Conservation (phyloP, 2,329 filamentous ascomycete genomes). For the Exophiala calicioides region DNA sequence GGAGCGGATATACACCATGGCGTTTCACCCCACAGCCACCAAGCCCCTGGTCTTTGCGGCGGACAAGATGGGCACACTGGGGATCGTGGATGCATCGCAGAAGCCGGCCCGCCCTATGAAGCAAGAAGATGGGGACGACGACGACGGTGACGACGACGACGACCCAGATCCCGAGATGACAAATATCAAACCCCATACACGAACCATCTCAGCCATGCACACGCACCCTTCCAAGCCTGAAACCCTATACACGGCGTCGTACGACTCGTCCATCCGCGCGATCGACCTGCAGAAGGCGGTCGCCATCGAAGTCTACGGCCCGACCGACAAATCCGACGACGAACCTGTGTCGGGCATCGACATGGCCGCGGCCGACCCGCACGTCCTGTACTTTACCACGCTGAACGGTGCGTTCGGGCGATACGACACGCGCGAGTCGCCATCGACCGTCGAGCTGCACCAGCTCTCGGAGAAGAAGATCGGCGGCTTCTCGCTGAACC, state of each 20-base stretch:
- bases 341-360: slow-evolving; percentile 82
- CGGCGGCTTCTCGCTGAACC: slow-evolving; percentile 85
- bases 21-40: slow-evolving; percentile 81
- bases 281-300: slow-evolving; percentile 79
- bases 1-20: slow-evolving; percentile 80
- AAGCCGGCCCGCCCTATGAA: slow-evolving; percentile 45
- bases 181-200: slow-evolving; percentile 83
- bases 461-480: slow-evolving; percentile 88
- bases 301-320: slow-evolving; percentile 79
- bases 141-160: slow-evolving; percentile 66
- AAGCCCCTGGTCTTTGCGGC: slow-evolving; percentile 91
- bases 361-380: slow-evolving; percentile 68
- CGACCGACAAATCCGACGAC: slow-evolving; percentile 67
- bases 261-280: slow-evolving; percentile 88
- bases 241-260: slow-evolving; percentile 79
- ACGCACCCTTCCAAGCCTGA: slow-evolving; percentile 74
- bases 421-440: slow-evolving; percentile 68
- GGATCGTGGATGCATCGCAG: slow-evolving; percentile 87
- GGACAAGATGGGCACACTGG: slow-evolving; percentile 88
- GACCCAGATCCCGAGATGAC: slow-evolving; percentile 75
- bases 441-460: slow-evolving; percentile 66
- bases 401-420: slow-evolving; percentile 77
- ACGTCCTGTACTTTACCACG: slow-evolving; percentile 83
- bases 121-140: slow-evolving; percentile 56
- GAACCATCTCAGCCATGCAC: slow-evolving; percentile 83